Conservation (phyloP, 805 yeast genomes). For the Wickerhamiella kazuoi region DNA sequence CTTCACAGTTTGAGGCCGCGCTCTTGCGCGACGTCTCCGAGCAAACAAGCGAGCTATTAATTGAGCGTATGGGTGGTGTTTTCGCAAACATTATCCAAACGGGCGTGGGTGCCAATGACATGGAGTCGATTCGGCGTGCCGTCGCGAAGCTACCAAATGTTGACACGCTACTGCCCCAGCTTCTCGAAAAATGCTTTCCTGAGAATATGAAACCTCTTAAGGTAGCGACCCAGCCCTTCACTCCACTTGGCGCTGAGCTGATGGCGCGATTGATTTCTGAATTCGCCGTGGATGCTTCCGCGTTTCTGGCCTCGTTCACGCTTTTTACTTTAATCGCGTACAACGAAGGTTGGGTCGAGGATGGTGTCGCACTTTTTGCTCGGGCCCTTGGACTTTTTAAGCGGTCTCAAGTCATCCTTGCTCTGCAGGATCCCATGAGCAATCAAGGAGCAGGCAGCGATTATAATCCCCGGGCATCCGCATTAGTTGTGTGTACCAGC, state of each 20-base stretch:
- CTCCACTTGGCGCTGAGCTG: constrained; percentile 10
- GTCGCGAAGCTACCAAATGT: constrained; percentile 7
- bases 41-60: constrained; percentile 7
- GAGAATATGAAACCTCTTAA: not conserved
- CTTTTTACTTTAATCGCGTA: constrained; percentile 8
- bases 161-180: not conserved
- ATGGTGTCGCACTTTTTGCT: constrained; percentile 2
- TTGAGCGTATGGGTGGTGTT: constrained; percentile 11
- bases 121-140: constrained; percentile 6
- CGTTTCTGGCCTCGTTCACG: constrained; percentile 4
- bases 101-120: constrained; percentile 3
- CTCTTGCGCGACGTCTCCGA: not conserved
- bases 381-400: constrained; percentile 3
- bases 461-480: not conserved
- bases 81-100: constrained; percentile 7
- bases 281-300: constrained; percentile 3
- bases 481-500: not conserved
- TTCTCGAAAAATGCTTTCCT: constrained; percentile 2
- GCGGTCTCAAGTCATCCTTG: constrained; percentile 1
- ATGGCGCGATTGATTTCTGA: constrained; percentile 7
- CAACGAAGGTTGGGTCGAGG: constrained; percentile 12
- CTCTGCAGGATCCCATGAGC: constrained; percentile 3
- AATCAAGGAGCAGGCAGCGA: not conserved
- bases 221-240: not conserved
- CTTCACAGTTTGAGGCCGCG: constrained; percentile 1